Evolutionary conservation across 202 grass and related monocot species (phyloP), one percentile per base, ranked within the genome.

Genomic region (Zoysia matrella): DNA sequence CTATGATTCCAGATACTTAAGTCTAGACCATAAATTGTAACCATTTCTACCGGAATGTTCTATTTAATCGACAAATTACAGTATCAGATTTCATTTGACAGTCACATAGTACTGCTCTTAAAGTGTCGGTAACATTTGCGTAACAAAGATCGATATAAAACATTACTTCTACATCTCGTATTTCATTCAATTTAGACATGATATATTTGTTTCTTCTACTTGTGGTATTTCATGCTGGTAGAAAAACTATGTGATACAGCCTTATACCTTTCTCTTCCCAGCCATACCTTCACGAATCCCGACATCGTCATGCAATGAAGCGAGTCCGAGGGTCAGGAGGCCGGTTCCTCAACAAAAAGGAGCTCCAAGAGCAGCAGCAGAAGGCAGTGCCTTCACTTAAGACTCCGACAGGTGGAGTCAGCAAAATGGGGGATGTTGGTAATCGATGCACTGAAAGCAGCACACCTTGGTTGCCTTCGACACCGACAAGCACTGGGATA

Each of bases 281-380:
- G 96, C 96, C 96, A 39, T 98, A 98, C 80, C 96, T 98, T 65
- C 92, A 98, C 30, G 96, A 98, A 76, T n/a, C n/a, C n/a, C n/a
- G n/a, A n/a, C n/a, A n/a, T n/a, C n/a, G n/a, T n/a, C n/a, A n/a
- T n/a, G n/a, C 95, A 92, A 93, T 98, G 96, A 95, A 98, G 61
- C 78, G 96, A 80, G 92, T 81, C 36, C 91, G 96, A 57, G 96
- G 96, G 86, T 90, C 89, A 7, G 92, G 96, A 50, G 96, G 96
- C 18, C 86, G 91, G 51, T 98, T 98, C 87, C 92, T 98, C 22
- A 98, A 93, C 85, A 92, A 85, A 48, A 92, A 95, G 75, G 77
- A 93, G 82, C 85, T 90, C 7, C 52, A 89, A 52, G 80, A 87
- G 60, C 83, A 51, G 56, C 73, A 69, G 54, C 53, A 69, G 15